Evolutionary conservation across 116 monocot species (phyloP), one percentile per base, ranked within the genome.

Genomic region (Zostera marina): DNA sequence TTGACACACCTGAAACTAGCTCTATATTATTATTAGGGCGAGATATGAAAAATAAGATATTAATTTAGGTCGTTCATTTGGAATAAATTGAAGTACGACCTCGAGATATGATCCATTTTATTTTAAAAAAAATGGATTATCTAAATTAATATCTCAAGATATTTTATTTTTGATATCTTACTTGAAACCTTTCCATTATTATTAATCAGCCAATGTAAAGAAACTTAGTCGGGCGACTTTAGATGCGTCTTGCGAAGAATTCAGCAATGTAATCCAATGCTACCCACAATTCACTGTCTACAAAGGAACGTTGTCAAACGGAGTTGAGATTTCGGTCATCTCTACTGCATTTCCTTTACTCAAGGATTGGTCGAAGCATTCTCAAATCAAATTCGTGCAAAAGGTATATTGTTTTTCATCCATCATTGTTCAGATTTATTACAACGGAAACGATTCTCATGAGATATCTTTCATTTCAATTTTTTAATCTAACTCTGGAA

Each of bases 261-360:
- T 96, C 44, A 96, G 85, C 72, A 96, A 96, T 63, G 80, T 96
- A n/a, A 71, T 96, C 9, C 47, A 58, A 26, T 72, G 69, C 12
- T 72, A 55, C 52, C 73, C 81, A 25, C 59, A 74, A 8, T 89
- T 57, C 74, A 85, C 71, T 2, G 47, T 96, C 16, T 96, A 73
- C 68, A 96, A 96, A 64, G 96, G 89, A 49, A 96, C 80, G 52
- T 58, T 96, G 41, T 96, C 96, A 32, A 79, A 71, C 61, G 96
- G 96, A 51, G 81, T 92, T 16, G 92, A 92, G 61, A 84, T 92
- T 60, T 72, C 80, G 26, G 92, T 87, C 21, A 71, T 66, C 1
- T 82, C 96, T 46, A 82, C 79, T 54, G 51, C 58, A 40, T 62
- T 84, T 45, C 15, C 64, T 38, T 74, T 78, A 48, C 24, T 49